Conservation (phyloP, 495 filamentous ascomycete species). For the Pseudomonodictys pantanalensis region DNA sequence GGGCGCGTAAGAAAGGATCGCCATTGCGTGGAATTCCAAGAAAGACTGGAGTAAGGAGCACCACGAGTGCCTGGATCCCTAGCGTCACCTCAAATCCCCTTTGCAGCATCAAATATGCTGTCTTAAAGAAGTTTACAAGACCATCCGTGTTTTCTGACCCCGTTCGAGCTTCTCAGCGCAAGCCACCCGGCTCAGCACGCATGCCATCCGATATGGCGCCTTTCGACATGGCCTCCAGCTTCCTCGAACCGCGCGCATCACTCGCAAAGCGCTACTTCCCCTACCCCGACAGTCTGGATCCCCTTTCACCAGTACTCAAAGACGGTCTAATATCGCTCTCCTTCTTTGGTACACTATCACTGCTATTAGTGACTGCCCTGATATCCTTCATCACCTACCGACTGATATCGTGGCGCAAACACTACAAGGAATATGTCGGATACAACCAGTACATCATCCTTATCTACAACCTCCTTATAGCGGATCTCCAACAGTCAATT, state of each 20-base stretch:
- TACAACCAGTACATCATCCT: slow-evolving; percentile 74
- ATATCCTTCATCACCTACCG: slow-evolving; percentile 38
- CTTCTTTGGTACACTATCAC: slow-evolving; percentile 35
- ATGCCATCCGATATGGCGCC: neutral
- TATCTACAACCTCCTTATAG: slow-evolving; percentile 70
- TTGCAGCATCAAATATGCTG: too few relatives aligned
- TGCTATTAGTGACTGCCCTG: slow-evolving; percentile 33
- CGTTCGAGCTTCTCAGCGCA: neutral
- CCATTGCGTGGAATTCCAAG: too few relatives aligned
- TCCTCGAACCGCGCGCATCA: slow-evolving; percentile 2
- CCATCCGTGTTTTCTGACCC: too few relatives aligned
- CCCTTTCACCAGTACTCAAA: slow-evolving; percentile 23
- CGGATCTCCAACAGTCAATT: slow-evolving; percentile 68
- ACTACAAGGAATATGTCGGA: slow-evolving; percentile 40
- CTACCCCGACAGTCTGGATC: slow-evolving; percentile 37
- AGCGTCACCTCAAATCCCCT: too few relatives aligned
- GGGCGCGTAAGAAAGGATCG: too few relatives aligned
- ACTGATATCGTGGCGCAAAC: slow-evolving; percentile 37
- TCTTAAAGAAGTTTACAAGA: too few relatives aligned
- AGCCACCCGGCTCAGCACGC: too few relatives aligned
- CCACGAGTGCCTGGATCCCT: too few relatives aligned
- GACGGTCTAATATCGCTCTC: slow-evolving; percentile 37
- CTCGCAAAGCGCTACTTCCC: slow-evolving; percentile 35
- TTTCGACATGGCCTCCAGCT: slow-evolving; percentile 3
- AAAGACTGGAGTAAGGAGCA: too few relatives aligned